These are phyloP conservation scores for Lichenothelia convexa DNA, from an alignment of 495 filamentous ascomycete genomes.

Conservation along the genomic window DNA sequence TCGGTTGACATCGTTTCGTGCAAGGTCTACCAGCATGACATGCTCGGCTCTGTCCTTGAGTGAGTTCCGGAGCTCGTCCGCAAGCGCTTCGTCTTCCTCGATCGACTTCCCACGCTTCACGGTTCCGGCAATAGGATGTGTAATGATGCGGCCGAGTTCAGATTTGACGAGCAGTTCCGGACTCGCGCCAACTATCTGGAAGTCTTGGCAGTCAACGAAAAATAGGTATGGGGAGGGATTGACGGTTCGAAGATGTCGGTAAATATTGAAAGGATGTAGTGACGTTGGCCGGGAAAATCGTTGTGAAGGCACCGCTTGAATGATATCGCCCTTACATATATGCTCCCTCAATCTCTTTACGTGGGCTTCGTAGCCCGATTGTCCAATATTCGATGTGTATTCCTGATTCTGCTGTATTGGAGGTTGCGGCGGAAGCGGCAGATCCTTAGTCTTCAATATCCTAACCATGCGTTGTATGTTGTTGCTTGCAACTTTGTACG, in stretches of 20 bases:
- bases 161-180: constrained; percentile 87
- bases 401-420: constrained; percentile 53
- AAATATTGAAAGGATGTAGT: constrained; percentile 95
- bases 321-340: constrained; percentile 81
- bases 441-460: constrained; percentile 49
- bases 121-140: constrained; percentile 91
- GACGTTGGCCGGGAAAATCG: constrained; percentile 74
- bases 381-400: constrained; percentile 89
- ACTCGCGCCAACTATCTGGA: constrained; percentile 87
- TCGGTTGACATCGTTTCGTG: constrained; percentile 89
- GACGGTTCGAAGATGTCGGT: constrained; percentile 83
- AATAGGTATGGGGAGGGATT: constrained; percentile 96
- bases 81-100: constrained; percentile 64
- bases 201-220: constrained; percentile 77
- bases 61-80: constrained; percentile 55
- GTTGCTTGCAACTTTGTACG: constrained; percentile 45
- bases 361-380: constrained; percentile 67
- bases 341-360: constrained; percentile 68
- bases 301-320: constrained; percentile 92
- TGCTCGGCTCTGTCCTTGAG: constrained; percentile 94
- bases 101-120: constrained; percentile 67
- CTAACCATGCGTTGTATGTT: constrained; percentile 47
- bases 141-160: constrained; percentile 76
- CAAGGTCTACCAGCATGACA: constrained; percentile 97
- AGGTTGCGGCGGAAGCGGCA: constrained; percentile 56